Base-by-base conservation (phyloP, 1,284 basidiomycete genomes). In the Leccinum pachyderme region DNA sequence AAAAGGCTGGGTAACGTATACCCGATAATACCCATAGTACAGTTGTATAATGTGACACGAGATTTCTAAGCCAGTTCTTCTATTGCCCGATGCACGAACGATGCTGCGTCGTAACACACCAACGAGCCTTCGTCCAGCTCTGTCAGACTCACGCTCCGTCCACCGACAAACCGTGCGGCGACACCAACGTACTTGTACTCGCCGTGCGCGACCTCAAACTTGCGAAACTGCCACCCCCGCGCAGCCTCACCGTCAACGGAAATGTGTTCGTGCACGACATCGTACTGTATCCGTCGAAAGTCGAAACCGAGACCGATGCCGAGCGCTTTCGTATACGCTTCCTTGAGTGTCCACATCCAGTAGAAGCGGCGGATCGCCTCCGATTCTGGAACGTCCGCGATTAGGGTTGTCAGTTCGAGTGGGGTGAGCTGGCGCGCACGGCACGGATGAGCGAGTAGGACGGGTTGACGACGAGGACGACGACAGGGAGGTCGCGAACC, bases 281-380 rank as follows among this genome's bases (percentile, higher is more conserved):
- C 79, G 64, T 86, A 89, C 64, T 91, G 82, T 57, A 91, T 81
- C 31, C 89, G 79, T 39, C 75, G 75, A 70, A 91, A 89, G 62
- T 91, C 85, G 63, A 91, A 91, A 1, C 88, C 87, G n/a, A 92
- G 78, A 0, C 90, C 90, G 33, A 88, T 68, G 1, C 90, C 91
- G 27, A 91, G 76, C 5, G 90, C 89, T 72, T 93, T 93, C 3
- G 89, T 89, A 67, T 91, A 93, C 4, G 91, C 89, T 68, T 93
- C 91, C 71, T 93, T 93, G 65, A 90, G 73, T 4, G 91, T 92
- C 91, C 91, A 93, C 57, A 91, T 81, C 74, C 86, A 83, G 65
- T 87, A 90, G 67, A 91, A 86, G 22, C 75, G 75, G 39, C 75
- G 72, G 7, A 88, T 70, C 4, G 75, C 78, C 56, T 84, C 75